phyloP scores from a whole-genome alignment of 495 filamentous ascomycete genomes.

The Aspergillus funiculosus region DNA sequence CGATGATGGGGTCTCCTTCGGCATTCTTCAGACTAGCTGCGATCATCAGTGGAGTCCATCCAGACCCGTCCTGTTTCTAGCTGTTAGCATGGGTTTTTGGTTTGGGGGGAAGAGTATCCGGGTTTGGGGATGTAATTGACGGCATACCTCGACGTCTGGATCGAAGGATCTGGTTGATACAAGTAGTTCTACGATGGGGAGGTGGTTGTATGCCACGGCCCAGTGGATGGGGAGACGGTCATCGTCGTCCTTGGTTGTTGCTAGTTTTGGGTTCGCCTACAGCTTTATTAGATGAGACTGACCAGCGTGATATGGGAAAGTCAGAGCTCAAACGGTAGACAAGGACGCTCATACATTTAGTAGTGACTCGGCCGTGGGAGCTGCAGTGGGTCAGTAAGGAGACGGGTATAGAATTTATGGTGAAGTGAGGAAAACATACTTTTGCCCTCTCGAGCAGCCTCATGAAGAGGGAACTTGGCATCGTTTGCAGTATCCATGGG shows the following conservation, averaged over 20 bases:
- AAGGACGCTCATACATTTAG: slow-evolving; percentile 50
- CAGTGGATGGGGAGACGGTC: slow-evolving; percentile 92
- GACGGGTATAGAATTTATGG: slow-evolving; percentile 9
- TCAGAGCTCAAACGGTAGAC: neutral
- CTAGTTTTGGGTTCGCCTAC: slow-evolving; percentile 75
- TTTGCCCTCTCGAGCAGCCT: slow-evolving; percentile 81
- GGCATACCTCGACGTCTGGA: slow-evolving; percentile 71
- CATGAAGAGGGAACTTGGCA: slow-evolving; percentile 78
- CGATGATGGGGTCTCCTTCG: slow-evolving; percentile 49
- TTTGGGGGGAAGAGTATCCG: neutral
- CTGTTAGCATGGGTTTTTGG: neutral
- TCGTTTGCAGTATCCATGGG: slow-evolving; percentile 40
- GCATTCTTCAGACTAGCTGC: slow-evolving; percentile 69
- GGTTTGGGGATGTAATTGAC: too few relatives aligned
- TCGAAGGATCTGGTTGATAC: slow-evolving; percentile 68
- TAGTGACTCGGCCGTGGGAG: slow-evolving; percentile 65
- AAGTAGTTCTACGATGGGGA: slow-evolving; percentile 68
- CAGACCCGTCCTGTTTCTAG: slow-evolving; percentile 63
- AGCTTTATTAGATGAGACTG: neutral
- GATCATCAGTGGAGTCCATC: slow-evolving; percentile 96
- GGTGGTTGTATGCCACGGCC: slow-evolving; percentile 79
- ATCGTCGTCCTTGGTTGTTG: slow-evolving; percentile 72
- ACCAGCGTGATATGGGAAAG: too few relatives aligned
- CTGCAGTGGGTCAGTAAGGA: slow-evolving; percentile 32
- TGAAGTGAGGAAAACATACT: slow-evolving; percentile 45